Percentiles rank a stretch among this genome's conserved stretches.
Evolutionary conservation across 2,329 filamentous ascomycete genomes (phyloP).

Genomic region (Juglanconis juglandina): DNA sequence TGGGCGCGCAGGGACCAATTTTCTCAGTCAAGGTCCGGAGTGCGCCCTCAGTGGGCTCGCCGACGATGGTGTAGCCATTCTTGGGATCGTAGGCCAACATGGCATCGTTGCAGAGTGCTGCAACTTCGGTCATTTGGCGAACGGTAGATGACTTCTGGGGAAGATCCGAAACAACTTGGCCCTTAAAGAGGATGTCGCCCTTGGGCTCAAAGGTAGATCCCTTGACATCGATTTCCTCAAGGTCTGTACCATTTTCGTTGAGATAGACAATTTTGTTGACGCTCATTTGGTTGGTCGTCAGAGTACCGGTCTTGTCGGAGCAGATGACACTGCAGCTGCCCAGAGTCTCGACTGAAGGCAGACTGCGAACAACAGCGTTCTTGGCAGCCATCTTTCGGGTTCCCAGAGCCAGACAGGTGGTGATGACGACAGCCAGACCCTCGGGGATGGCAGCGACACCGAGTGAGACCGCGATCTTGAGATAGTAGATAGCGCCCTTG

Average conservation of each 20-base stretch:
- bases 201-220: constrained; percentile 89
- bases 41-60: constrained; percentile 93
- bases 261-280: constrained; percentile 90
- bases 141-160: constrained; percentile 72
- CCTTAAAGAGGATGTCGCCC: constrained; percentile 67
- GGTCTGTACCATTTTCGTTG: constrained; percentile 64
- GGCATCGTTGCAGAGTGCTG: constrained; percentile 84
- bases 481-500: constrained; percentile 98
- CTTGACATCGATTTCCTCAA: constrained; percentile 85
- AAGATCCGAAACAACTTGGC: constrained; percentile 65
- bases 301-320: constrained; percentile 96
- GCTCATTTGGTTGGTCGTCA: constrained; percentile 99
- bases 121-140: constrained; percentile 69
- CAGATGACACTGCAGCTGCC: constrained; percentile 99
- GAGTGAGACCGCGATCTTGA: constrained; percentile 98
- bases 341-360: constrained; percentile 95
- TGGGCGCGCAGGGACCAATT: constrained; percentile 74
- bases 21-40: constrained; percentile 90
- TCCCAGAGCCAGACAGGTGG: constrained; percentile 93
- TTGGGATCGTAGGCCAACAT: constrained; percentile 78
- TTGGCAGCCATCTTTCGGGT: constrained; percentile 98
- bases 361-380: constrained; percentile 92
- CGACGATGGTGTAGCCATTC: constrained; percentile 75
- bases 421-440: constrained; percentile 95
- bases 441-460: constrained; percentile 97